These are phyloP conservation scores for Prunus mume DNA, from an alignment of 306 rosid species.

Conservation along the genomic window DNA sequence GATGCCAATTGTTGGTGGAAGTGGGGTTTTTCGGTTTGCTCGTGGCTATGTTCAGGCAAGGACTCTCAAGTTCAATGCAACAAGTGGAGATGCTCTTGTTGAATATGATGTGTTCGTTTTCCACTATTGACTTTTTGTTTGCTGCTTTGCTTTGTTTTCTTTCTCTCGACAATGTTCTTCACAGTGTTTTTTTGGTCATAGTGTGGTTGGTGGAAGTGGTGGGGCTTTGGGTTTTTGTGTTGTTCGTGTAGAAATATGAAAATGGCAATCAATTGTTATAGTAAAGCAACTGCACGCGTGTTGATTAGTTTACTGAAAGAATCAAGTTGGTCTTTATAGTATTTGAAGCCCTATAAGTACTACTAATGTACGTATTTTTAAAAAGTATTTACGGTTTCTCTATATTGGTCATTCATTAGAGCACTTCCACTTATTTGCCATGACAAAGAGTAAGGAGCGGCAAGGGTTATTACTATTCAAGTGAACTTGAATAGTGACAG, in stretches of 20 bases:
- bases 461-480: too few species aligned
- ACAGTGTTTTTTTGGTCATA: not conserved
- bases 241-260: too few species aligned
- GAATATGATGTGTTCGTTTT: constrained; percentile 44
- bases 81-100: constrained; percentile 37
- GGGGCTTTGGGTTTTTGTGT: not conserved
- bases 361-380: too few species aligned
- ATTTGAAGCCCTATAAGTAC: too few species aligned
- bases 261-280: too few species aligned
- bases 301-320: too few species aligned
- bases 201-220: not conserved
- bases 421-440: too few species aligned
- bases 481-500: too few species aligned
- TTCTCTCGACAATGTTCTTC: not conserved
- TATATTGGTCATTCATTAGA: too few species aligned
- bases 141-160: not conserved
- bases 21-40: constrained; percentile 44
- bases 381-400: too few species aligned
- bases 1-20: constrained; percentile 56
- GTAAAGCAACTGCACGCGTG: too few species aligned
- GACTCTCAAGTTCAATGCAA: constrained; percentile 19
- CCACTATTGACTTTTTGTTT: constrained; percentile 27
- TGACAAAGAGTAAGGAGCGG: rapidly evolving
- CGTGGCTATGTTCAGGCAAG: constrained; percentile 50
- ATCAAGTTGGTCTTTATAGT: too few species aligned